Evolutionary conservation across 192 early-diverging fungal species (phyloP), one percentile per base, ranked within the genome.

Genomic region (Chytriomyces sp.): DNA sequence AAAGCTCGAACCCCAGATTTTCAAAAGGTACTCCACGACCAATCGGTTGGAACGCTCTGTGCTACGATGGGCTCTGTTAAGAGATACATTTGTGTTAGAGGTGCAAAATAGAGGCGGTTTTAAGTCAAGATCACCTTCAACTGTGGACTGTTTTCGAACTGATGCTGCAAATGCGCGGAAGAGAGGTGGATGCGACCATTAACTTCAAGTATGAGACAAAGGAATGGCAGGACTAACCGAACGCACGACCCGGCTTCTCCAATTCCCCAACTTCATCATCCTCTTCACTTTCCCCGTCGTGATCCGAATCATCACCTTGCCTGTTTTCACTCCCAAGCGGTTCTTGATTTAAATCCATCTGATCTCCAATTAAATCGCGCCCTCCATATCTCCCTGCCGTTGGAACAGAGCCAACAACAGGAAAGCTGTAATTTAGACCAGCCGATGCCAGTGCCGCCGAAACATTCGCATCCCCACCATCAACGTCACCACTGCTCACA

Each of bases 241-340:
- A n/a, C 53, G 20, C 13, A 3, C 20, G 53, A 57, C 53, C 66
- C 23, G 46, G 46, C 11, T 67, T 44, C 18, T 67, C 45, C 5
- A 10, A n/a, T 7, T 28, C 66, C 26, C 44, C 66, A 46, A 43
- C 66, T 16, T 46, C 66, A 5, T 43, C 66, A 46, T 6, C 45
- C 6, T 67, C 35, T 48, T 67, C 66, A 20, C 46, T 23, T n/a
- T 67, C 66, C 13, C 16, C 66, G 24, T 67, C 66, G 11, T 8
- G 43, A 67, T 47, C 66, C 5, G 18, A 11, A 64, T 64, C 28
- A 11, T n/a, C 3, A 64, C 35, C 35, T 35, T 35, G 35, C 35
- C 35, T 35, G 35, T 35, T 35, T 35, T 35, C 35, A 35, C 35
- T 35, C 35, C 35, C 35, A 35, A 35, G 35, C 35, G 2, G 35